Percentiles rank a stretch among this genome's conserved stretches.
phyloP scores from a whole-genome alignment of 106 monocot genomes.

The Dioscorea zingiberensis region DNA sequence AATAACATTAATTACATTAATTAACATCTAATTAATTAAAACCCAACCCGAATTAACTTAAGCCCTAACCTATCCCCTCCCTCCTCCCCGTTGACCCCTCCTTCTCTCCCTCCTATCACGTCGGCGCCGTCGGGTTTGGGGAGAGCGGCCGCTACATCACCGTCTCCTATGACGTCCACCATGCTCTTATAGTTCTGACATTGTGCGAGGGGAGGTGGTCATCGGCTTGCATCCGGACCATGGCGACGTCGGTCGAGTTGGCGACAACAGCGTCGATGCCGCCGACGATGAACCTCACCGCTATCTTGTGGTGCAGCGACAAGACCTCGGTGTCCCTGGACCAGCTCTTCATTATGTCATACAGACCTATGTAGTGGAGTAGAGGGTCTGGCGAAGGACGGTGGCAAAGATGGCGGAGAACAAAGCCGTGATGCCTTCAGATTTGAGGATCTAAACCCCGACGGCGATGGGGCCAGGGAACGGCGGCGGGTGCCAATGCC shows the following conservation, averaged over 20 bases:
- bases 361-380: slow-evolving; percentile 73
- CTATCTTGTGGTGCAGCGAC: slow-evolving; percentile 57
- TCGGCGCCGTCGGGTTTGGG: no score
- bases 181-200: slow-evolving; percentile 53
- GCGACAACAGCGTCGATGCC: slow-evolving; percentile 61
- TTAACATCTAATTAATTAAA: no score
- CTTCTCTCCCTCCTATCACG: no score
- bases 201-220: slow-evolving; percentile 42
- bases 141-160: no score
- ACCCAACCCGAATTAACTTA: no score
- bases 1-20: no score
- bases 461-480: slow-evolving; percentile 38
- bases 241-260: slow-evolving; percentile 70
- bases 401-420: slow-evolving; percentile 71
- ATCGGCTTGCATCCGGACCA: slow-evolving; percentile 83
- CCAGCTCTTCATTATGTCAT: slow-evolving; percentile 59
- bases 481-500: slow-evolving; percentile 6
- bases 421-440: slow-evolving; percentile 46
- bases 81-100: no score
- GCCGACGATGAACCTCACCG: slow-evolving; percentile 53
- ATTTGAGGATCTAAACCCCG: slow-evolving; percentile 45
- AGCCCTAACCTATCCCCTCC: no score
- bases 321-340: slow-evolving; percentile 15
- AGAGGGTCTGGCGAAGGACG: slow-evolving; percentile 59
- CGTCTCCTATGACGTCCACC: no score